These are phyloP conservation scores for Tubosaeta brunneosetosa DNA, from an alignment of 768 basidiomycete species.

Conservation along the genomic window DNA sequence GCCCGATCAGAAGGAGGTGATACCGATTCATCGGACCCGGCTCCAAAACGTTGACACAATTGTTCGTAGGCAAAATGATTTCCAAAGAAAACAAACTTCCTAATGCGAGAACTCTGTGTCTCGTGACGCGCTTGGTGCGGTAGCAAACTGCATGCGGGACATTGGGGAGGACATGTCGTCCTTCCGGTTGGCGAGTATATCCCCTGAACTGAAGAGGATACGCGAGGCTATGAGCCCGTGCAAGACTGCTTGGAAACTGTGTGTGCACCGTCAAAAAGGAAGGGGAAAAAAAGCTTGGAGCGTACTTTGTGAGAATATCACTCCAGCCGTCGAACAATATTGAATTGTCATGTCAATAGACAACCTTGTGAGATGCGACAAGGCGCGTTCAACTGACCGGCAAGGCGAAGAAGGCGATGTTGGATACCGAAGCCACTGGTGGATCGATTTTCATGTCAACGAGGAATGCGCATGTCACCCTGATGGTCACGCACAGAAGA, in stretches of 20 bases:
- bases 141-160: not conserved
- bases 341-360: not conserved
- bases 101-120: not conserved
- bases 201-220: conserved; percentile 8
- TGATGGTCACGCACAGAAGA: conserved; percentile 7
- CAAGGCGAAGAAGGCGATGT: not conserved
- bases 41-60: no score
- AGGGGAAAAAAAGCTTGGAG: no score
- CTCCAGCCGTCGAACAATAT: not conserved
- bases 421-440: not conserved
- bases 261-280: no score
- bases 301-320: not conserved
- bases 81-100: not conserved
- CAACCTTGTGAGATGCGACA: not conserved
- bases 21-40: no score
- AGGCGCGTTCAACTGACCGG: not conserved
- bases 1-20: no score
- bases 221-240: conserved; percentile 9
- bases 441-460: not conserved
- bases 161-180: not conserved
- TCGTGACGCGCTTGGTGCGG: not conserved
- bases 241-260: conserved; percentile 9
- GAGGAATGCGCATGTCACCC: not conserved
- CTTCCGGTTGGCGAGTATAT: not conserved
- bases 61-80: no score